Base-by-base conservation (phyloP, 2,329 filamentous ascomycete species). In the Mariannaea elegans region DNA sequence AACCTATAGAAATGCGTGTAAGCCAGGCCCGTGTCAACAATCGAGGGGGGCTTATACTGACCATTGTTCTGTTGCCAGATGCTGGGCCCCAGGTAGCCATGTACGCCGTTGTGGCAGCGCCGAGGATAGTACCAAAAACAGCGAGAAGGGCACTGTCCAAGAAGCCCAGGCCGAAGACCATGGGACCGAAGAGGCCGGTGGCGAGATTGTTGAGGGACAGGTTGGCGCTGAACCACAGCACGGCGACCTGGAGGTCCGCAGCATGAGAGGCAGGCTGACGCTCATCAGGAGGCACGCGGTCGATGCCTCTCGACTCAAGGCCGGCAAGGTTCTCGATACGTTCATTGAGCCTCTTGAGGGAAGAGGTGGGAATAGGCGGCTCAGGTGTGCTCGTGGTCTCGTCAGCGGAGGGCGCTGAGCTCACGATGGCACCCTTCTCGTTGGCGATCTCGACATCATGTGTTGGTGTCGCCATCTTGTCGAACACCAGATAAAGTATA, bases 1-100 rank as follows among this genome's bases (percentile, higher is more conserved):
- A 1, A 93, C 73, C 73, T 75, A 19, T 10, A 18, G 4, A 2
- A 42, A 1, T n/a, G 6, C 8, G 3, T 42, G 62, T 70, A 24
- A 68, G 54, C 7, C 5, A 34, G 5, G 18, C 23, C 4, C 18
- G 4, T 16, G 12, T 10, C 4, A 14, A n/a, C 2, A 16, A 31
- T 31, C 7, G 3, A 29, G 2, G 19, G 14, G 13, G 2, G 3
- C 3, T 14, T 38, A 5, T 14, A 52, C 66, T 54, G 16, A 75
- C 89, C 88, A 94, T 93, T 72, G 93, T 91, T 54, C 91, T 86
- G 64, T 93, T 80, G 4, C 91, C 91, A 65, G 92, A 93, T 8
- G 79, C 78, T 3, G 91, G 88, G 3, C 91, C 91, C 71, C 93
- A 92, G 16, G 87, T 91, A 2, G 89, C 90, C 80, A 93, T 93